Conservation (phyloP, 2,329 filamentous ascomycete species). For the Akanthomyces muscarius region DNA sequence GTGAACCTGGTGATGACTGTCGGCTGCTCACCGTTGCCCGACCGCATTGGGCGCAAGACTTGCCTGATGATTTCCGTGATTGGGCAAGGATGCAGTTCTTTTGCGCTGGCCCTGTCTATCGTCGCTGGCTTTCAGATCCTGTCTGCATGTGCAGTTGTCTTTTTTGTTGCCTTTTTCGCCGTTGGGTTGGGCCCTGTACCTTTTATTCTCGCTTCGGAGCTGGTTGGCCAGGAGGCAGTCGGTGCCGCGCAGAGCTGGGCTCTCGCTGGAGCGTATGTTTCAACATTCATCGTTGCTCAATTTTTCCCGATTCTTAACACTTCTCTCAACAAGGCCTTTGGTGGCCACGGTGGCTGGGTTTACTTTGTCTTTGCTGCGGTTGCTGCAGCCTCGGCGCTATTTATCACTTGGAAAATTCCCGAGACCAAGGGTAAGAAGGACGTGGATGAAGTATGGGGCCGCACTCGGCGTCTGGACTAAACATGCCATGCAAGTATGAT, state of each 20-base stretch:
- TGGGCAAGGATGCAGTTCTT: conserved; percentile 77
- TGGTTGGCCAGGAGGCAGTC: conserved; percentile 86
- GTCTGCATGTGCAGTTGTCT: conserved; percentile 74
- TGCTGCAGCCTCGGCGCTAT: conserved; percentile 63
- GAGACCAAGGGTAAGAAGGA: conserved; percentile 85
- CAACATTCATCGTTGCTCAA: conserved; percentile 88
- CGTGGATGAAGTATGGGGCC: conserved; percentile 87
- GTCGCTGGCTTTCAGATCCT: conserved; percentile 66
- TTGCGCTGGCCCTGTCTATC: conserved; percentile 78
- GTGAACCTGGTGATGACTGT: conserved; percentile 83
- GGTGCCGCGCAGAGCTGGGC: conserved; percentile 89
- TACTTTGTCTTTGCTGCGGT: conserved; percentile 88
- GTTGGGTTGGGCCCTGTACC: conserved; percentile 90
- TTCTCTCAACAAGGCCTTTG: conserved; percentile 57
- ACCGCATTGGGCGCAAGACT: conserved; percentile 80
- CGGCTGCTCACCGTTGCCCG: conserved; percentile 76
- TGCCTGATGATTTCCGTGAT: conserved; percentile 78
- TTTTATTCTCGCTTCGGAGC: conserved; percentile 87
- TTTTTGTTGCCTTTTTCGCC: conserved; percentile 87
- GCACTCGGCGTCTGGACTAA: conserved; percentile 52
- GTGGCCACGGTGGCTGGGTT: conserved; percentile 68
- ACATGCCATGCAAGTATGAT: not conserved
- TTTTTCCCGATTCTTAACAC: conserved; percentile 89
- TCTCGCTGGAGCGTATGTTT: conserved; percentile 80
- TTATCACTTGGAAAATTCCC: conserved; percentile 72